Conservation (phyloP, 1,284 basidiomycete species). For the Ganoderma multipileum region DNA sequence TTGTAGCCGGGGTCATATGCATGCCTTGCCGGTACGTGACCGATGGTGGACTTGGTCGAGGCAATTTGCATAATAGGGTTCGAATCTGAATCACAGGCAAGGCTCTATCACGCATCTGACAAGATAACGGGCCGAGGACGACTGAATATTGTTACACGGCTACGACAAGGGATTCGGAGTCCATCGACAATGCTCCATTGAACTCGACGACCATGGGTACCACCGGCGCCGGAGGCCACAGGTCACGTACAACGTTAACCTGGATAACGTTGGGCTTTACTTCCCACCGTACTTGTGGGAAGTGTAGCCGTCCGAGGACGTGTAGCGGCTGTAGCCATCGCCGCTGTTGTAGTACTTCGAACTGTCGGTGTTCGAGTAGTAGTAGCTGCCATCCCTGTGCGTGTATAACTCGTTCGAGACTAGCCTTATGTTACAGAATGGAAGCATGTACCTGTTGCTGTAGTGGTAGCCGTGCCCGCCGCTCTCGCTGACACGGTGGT, state of each 20-base stretch:
- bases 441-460: slow-evolving; percentile 11
- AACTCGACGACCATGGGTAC: not conserved
- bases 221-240: not conserved
- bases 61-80: not conserved
- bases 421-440: not conserved
- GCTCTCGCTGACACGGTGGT: slow-evolving; percentile 15
- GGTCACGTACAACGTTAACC: not conserved
- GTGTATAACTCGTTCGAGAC: not conserved
- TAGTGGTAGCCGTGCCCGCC: slow-evolving; percentile 16
- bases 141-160: not conserved
- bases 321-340: slow-evolving; percentile 12
- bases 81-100: not conserved
- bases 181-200: not conserved
- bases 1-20: not conserved
- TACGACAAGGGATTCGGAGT: not conserved
- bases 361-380: slow-evolving; percentile 13
- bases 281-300: not conserved
- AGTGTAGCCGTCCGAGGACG: not conserved
- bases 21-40: not conserved
- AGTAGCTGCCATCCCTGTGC: slow-evolving; percentile 15
- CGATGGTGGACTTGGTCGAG: not conserved
- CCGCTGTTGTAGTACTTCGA: slow-evolving; percentile 16
- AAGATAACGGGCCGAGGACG: not conserved
- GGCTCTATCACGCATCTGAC: too few relatives aligned
- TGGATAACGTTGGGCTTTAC: not conserved